Conservation (phyloP, 2,329 filamentous ascomycete genomes). For the Tolypocladium ophioglossoides region DNA sequence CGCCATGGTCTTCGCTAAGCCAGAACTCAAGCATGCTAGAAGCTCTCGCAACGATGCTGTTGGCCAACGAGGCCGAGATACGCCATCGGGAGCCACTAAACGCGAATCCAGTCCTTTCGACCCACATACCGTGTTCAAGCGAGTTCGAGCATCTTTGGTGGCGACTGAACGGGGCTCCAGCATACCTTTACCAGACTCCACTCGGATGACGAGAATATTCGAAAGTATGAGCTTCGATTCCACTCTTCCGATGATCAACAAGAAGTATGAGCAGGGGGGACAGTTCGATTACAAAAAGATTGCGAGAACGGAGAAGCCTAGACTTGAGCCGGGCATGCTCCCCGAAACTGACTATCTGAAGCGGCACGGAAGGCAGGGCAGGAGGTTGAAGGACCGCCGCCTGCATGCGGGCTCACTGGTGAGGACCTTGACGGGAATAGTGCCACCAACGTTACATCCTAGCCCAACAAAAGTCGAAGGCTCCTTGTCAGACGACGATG, state of each 20-base stretch:
- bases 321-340: conserved; percentile 21
- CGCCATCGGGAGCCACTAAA: conserved; percentile 27
- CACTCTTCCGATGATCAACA: conserved; percentile 41
- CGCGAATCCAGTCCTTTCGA: conserved; percentile 47
- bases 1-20: conserved; percentile 42
- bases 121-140: conserved; percentile 47
- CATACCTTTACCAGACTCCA: conserved; percentile 9
- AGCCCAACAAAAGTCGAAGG: conserved; percentile 28
- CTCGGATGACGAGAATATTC: conserved; percentile 36
- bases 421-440: conserved; percentile 15
- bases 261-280: conserved; percentile 48
- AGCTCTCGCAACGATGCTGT: conserved; percentile 37
- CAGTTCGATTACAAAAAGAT: conserved; percentile 36
- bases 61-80: conserved; percentile 18
- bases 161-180: conserved; percentile 10
- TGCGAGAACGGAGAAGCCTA: conserved; percentile 17
- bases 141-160: conserved; percentile 37
- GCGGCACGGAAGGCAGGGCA: conserved; percentile 32
- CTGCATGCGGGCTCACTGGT: conserved; percentile 13
- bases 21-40: conserved; percentile 46
- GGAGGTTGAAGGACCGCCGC: conserved; percentile 17
- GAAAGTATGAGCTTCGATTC: conserved; percentile 45
- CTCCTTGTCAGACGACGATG: conserved; percentile 32
- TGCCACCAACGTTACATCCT: conserved; percentile 12
- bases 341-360: conserved; percentile 38